Evolutionary conservation across 768 basidiomycete species (phyloP).

Genomic region (Nidula microcarpa): DNA sequence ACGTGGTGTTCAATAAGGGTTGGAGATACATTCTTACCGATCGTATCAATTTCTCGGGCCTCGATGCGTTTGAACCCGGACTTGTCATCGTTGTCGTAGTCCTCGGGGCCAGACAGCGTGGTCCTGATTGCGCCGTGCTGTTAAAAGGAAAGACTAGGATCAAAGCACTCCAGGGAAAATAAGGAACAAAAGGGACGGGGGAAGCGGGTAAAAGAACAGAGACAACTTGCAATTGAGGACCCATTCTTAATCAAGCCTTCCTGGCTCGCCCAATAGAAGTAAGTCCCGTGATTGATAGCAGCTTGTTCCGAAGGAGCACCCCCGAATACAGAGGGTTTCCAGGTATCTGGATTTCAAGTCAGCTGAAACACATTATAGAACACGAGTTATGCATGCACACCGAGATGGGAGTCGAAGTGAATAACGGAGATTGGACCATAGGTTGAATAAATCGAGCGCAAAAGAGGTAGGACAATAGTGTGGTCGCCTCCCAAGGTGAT

Average conservation of each 20-base stretch:
- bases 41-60: slow-evolving; percentile 80
- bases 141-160: slow-evolving; percentile 67
- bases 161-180: slow-evolving; percentile 38
- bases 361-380: slow-evolving; percentile 6
- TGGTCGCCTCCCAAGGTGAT: slow-evolving; percentile 89
- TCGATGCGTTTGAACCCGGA: slow-evolving; percentile 83
- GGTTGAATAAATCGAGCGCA: slow-evolving; percentile 70
- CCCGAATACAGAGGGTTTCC: slow-evolving; percentile 74
- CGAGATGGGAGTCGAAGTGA: slow-evolving; percentile 83
- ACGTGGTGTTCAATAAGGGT: background rate
- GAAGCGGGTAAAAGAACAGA: slow-evolving; percentile 18
- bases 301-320: slow-evolving; percentile 70
- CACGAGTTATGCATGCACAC: slow-evolving; percentile 11
- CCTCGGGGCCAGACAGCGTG: slow-evolving; percentile 72
- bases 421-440: slow-evolving; percentile 82
- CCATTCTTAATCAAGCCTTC: slow-evolving; percentile 80
- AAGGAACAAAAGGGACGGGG: slow-evolving; percentile 12
- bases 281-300: slow-evolving; percentile 83
- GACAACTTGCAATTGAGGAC: slow-evolving; percentile 77
- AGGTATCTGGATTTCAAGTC: slow-evolving; percentile 46
- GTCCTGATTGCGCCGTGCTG: slow-evolving; percentile 88
- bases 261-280: slow-evolving; percentile 86
- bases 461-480: slow-evolving; percentile 62
- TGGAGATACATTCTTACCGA: slow-evolving; percentile 41
- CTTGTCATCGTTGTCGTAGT: slow-evolving; percentile 74